A percentile compares a stretch with the other conserved stretches of the same genome.
phyloP scores from a whole-genome alignment of 257 asterid species.

The Solanum gracilifrons region DNA sequence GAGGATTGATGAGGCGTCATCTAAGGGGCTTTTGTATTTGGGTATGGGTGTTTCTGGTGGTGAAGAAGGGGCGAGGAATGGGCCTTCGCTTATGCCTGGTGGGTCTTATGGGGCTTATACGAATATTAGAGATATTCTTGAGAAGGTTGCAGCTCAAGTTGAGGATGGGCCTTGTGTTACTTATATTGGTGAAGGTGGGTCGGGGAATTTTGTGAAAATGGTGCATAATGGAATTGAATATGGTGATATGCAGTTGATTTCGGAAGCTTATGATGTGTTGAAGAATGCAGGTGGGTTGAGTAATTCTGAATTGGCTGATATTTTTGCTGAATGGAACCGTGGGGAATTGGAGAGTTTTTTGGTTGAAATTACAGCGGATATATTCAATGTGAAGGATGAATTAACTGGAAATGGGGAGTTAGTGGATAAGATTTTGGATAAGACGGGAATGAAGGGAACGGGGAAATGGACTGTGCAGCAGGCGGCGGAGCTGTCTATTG shows the following conservation, averaged over 20 bases:
- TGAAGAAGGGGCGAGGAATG: conserved; percentile 78
- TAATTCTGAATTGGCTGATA: conserved; percentile 58
- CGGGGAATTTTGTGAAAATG: conserved; percentile 90
- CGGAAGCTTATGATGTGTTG: conserved; percentile 80
- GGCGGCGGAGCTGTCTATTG: conserved; percentile 85
- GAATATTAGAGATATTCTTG: conserved; percentile 52
- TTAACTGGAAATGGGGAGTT: conserved; percentile 41
- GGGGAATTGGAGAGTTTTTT: conserved; percentile 88
- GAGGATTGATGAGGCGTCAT: conserved; percentile 36
- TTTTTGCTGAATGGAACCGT: conserved; percentile 68
- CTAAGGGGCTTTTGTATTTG: conserved; percentile 49
- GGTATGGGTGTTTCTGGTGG: conserved; percentile 99
- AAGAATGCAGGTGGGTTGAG: conserved; percentile 58
- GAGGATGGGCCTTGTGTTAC: conserved; percentile 94
- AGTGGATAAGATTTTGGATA: conserved; percentile 83
- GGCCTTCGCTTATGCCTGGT: conserved; percentile 89
- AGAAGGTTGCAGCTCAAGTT: conserved; percentile 82
- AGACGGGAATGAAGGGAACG: conserved; percentile 80
- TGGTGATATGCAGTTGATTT: conserved; percentile 90
- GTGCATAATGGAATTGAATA: conserved; percentile 89
- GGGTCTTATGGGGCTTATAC: conserved; percentile 67
- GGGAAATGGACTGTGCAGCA: conserved; percentile 99
- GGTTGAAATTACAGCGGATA: conserved; percentile 75
- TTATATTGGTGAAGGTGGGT: conserved; percentile 79
- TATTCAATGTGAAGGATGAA: conserved; percentile 58